Conservation (phyloP, 768 basidiomycete species). For the Candolleomyces efflorescens region DNA sequence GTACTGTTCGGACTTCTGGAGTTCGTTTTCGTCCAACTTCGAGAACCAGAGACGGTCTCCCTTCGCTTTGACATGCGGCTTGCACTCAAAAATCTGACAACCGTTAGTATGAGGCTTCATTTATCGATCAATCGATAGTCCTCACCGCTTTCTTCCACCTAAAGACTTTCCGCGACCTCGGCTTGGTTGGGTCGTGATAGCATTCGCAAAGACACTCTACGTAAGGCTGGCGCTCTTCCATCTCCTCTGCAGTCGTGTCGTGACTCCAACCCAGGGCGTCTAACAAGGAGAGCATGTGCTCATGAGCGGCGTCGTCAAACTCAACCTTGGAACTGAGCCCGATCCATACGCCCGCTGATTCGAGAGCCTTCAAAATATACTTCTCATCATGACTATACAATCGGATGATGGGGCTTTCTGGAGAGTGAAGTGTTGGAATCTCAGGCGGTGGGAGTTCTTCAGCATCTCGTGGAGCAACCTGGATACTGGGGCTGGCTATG, state of each 20-base stretch:
- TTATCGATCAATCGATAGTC: no score
- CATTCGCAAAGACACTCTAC: background rate
- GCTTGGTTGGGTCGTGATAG: background rate
- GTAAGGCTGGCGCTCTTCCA: background rate
- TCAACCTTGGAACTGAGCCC: background rate
- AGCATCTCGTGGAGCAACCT: background rate
- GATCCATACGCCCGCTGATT: background rate
- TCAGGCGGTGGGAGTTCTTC: background rate
- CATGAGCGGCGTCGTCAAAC: background rate
- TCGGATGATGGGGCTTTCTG: background rate
- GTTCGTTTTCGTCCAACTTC: no score
- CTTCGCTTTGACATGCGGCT: no score
- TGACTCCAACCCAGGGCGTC: background rate
- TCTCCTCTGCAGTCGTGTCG: background rate
- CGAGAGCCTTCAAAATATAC: background rate
- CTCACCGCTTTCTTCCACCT: no score
- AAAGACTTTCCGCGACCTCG: no score
- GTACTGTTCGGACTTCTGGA: no score
- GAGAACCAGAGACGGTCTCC: no score
- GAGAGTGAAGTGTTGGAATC: no score
- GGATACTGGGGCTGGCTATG: background rate
- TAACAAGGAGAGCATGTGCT: background rate
- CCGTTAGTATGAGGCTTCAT: no score
- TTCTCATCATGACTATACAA: background rate
- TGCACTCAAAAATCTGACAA: no score